Evolutionary conservation across 2,329 filamentous ascomycete genomes (phyloP), one percentile per base, ranked within the genome.

Genomic region (Talaromyces sp.): DNA sequence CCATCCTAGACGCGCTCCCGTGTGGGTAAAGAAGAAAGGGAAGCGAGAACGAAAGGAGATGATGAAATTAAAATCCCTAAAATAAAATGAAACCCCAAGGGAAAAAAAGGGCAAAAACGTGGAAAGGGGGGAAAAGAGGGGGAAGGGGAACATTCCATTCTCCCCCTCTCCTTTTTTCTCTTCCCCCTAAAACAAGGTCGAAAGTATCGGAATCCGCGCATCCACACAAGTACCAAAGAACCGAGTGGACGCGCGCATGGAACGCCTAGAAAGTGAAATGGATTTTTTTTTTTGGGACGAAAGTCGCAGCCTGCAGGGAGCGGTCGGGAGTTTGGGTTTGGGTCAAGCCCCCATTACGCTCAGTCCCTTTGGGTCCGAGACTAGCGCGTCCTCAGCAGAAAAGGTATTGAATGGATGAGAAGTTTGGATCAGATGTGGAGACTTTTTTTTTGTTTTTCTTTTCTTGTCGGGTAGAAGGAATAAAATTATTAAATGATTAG

Each of bases 1-100:
- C 55, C 62, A 64, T 61, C 58, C 58, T 61, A 63, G 61, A 61
- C 62, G 62, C 62, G 62, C 60, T 63, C 55, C 61, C 55, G 59
- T 60, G 62, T 61, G 62, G 62, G 42, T 63, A 55, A 59, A 19
- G 41, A 16, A 13, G 43, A 45, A 24, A 51, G 29, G 16, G 22
- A 47, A 11, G 45, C 3, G 49, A 19, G 43, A 44, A 42, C 13
- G 37, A 33, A 29, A 52, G 37, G 9, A 27, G 5, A 27, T 27
- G 24, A 27, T 27, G 9, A 27, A n/a, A n/a, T n/a, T n/a, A n/a
- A n/a, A n/a, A n/a, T n/a, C n/a, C n/a, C n/a, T n/a, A n/a, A n/a
- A n/a, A n/a, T n/a, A n/a, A n/a, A 27, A 27, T 27, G 4, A 27
- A 27, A 27, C 9, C 9, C 24, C 24, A 27, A 9, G 24, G 24